Conservation (phyloP, 1,284 basidiomycete genomes). For the Cutaneotrichosporon sp. region DNA sequence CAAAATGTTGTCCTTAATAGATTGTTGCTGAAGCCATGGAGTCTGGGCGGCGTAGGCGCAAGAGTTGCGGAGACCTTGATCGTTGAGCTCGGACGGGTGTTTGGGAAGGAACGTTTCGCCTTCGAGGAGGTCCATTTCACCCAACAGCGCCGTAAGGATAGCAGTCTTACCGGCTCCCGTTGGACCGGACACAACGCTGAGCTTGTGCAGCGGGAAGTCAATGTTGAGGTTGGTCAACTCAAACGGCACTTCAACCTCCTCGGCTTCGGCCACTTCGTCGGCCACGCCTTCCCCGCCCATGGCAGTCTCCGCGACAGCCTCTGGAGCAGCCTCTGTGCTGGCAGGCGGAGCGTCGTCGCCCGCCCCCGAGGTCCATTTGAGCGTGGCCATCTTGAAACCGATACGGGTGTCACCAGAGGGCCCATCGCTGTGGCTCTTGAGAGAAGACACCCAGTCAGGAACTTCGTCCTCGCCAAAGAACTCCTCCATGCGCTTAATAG, state of each 20-base stretch:
- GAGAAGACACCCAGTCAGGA: constrained; percentile 60
- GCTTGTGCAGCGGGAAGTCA: constrained; percentile 62
- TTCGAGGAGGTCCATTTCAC: constrained; percentile 62
- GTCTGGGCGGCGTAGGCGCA: constrained; percentile 81
- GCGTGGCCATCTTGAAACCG: constrained; percentile 60
- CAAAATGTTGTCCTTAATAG: constrained; percentile 56
- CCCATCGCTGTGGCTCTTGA: constrained; percentile 49
- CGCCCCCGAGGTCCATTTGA: constrained; percentile 60
- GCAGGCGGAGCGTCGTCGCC: constrained; percentile 4
- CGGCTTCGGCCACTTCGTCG: background rate
- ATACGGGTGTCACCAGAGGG: constrained; percentile 50
- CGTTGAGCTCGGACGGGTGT: constrained; percentile 57
- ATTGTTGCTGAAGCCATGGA: constrained; percentile 67
- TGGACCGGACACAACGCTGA: constrained; percentile 66
- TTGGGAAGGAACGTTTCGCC: constrained; percentile 64
- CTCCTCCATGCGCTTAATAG: constrained; percentile 70
- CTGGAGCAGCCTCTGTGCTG: constrained; percentile 18
- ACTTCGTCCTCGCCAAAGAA: constrained; percentile 81
- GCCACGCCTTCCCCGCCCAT: background rate
- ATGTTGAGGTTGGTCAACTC: constrained; percentile 59
- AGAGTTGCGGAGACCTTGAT: constrained; percentile 61
- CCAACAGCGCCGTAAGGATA: constrained; percentile 40
- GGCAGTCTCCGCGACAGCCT: constrained; percentile 8
- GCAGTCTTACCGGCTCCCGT: constrained; percentile 63
- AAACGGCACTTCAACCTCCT: constrained; percentile 46